phyloP scores from a whole-genome alignment of 208 protist genomes.

The Leishmania major region DNA sequence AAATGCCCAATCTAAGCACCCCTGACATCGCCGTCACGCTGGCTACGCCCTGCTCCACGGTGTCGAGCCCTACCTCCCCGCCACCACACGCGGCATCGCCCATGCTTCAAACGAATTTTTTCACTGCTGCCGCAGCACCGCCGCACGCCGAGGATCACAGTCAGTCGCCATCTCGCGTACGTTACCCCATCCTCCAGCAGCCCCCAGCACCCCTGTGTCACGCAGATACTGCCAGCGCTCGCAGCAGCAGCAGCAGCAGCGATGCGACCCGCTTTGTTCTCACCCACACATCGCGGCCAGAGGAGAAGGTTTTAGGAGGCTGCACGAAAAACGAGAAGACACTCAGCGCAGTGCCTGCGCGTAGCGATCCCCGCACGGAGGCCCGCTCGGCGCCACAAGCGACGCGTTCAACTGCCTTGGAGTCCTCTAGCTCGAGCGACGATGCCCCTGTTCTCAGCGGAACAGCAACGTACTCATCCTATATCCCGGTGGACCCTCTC shows the following conservation, averaged over 20 bases:
- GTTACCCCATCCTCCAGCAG: too few relatives aligned
- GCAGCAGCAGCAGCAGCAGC: background rate
- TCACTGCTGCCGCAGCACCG: background rate
- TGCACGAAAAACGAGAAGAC: background rate
- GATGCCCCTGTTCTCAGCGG: constrained; percentile 7
- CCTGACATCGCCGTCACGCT: background rate
- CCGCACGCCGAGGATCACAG: background rate
- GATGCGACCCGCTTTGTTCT: background rate
- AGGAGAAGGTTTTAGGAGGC: background rate
- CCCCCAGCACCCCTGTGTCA: background rate
- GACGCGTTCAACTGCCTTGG: background rate
- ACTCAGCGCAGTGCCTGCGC: background rate
- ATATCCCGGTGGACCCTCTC: background rate
- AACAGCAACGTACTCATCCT: constrained; percentile 6
- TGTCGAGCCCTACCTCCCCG: background rate
- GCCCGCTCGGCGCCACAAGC: background rate
- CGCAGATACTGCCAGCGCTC: background rate
- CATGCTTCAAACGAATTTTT: background rate
- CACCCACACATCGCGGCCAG: background rate
- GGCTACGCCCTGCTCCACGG: background rate
- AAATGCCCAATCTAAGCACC: background rate
- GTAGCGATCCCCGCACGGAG: background rate
- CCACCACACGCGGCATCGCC: constrained; percentile 10
- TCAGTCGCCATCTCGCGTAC: background rate
- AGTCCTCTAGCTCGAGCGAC: background rate